phyloP scores from a whole-genome alignment of 805 yeast species.

The Sugiyamaella valdiviana region DNA sequence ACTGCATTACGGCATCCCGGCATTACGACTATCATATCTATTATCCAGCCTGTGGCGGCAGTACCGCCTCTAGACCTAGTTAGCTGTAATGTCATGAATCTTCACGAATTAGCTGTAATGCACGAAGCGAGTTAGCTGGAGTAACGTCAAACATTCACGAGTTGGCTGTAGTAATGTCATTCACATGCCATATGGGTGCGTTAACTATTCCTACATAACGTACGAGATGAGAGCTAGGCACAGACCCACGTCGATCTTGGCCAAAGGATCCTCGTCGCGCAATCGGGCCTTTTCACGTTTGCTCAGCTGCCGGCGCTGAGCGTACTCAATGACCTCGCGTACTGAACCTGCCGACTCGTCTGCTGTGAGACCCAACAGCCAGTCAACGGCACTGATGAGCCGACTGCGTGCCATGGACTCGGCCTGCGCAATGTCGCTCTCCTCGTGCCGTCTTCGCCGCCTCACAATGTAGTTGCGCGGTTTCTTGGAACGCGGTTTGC shows the following conservation, averaged over 20 bases:
- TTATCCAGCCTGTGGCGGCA: no score
- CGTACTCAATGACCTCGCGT: constrained; percentile 12
- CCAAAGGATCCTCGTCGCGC: constrained; percentile 12
- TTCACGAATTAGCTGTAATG: no score
- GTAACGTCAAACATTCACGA: no score
- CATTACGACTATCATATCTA: no score
- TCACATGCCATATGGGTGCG: no score
- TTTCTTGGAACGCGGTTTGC: neutral
- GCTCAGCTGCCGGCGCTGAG: constrained; percentile 7
- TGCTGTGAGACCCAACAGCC: constrained; percentile 21
- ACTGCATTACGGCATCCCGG: no score
- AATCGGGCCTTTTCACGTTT: constrained; percentile 13
- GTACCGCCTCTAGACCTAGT: no score
- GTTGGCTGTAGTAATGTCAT: no score
- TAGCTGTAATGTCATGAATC: no score
- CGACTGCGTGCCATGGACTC: constrained; percentile 7
- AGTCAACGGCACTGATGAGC: constrained; percentile 17
- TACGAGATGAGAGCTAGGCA: constrained; percentile 9
- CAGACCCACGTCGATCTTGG: constrained; percentile 12
- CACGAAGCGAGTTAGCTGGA: no score
- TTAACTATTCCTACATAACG: neutral
- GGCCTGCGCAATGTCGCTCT: constrained; percentile 7
- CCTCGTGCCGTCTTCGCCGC: constrained; percentile 7
- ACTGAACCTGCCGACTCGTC: constrained; percentile 9
- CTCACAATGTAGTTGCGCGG: constrained; percentile 7